Evolutionary conservation across 441 rosid species (phyloP), one percentile per base, ranked within the genome.

Genomic region (Kokia cookei): DNA sequence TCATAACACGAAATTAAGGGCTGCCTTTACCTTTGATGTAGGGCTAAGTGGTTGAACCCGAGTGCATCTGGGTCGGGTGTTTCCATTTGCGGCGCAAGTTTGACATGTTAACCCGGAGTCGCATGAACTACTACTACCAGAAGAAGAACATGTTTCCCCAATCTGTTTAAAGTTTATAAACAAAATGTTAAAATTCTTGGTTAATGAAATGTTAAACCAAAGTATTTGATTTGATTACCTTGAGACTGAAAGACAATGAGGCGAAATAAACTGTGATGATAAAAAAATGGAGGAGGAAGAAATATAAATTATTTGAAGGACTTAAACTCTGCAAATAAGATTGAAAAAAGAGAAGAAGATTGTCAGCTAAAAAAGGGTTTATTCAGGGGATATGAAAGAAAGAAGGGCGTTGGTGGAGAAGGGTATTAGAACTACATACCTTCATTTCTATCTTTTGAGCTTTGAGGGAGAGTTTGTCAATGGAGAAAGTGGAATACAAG

Each of bases 101-200:
- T 87, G 90, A 78, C 99, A 95, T 29, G 81, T 79, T 69, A 95
- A 78, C 10, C 99, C 99, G 68, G 88, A 75, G 77, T 90, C 92
- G 77, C 99, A 95, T 19, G n/a, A 71, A 75, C 70, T 77, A 58
- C 73, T 68, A 14, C 90, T 67, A 60, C 92, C 69, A 22, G 91
- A 67, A 22, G 91, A 67, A 60, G 94, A 86, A 75, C 99, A 95
- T 2, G 97, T 91, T 77, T 91, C 96, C 45, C 98, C 97, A 22
- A 93, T 80, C 99, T 94, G 85, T 69, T 66, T 57, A 37, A 53
- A 17, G 15, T 42, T 42, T 10, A 0, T 7, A 15, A 40, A 78
- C 8, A n/a, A 51, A 26, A 24, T 29, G 59, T 60, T 60, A 14
- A 72, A 47, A 42, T 15, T 27, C 48, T n/a, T 32, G 50, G 32